A percentile compares a stretch with the other conserved stretches of the same genome.
These are phyloP conservation scores for Liriodendron chinense DNA, from an alignment of 164 flowering plant genomes.

Conservation along the genomic window DNA sequence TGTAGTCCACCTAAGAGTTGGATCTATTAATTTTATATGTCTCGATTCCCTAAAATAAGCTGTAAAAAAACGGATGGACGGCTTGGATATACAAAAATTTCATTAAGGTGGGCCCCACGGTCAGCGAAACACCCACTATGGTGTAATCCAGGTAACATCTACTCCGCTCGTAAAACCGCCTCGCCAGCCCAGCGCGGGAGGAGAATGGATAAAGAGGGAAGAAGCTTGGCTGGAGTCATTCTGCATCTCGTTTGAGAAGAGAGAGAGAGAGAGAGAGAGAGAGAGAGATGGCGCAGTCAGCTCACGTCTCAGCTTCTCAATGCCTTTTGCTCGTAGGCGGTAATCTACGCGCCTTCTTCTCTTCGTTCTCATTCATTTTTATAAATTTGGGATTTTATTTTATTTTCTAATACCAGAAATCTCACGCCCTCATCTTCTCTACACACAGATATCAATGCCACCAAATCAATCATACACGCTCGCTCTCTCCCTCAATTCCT, in stretches of 20 bases:
- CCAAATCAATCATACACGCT: conserved; percentile 11
- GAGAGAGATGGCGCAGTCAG: conserved; percentile 27
- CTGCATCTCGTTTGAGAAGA: not conserved
- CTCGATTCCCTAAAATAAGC: no score
- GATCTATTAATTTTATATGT: no score
- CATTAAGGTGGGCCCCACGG: not conserved
- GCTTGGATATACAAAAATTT: no score
- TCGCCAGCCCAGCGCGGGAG: no score
- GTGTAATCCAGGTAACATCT: not conserved
- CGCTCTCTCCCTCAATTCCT: conserved; percentile 25
- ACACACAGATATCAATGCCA: conserved; percentile 29
- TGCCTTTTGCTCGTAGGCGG: conserved; percentile 28
- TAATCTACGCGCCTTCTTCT: not conserved
- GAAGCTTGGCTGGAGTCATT: not conserved
- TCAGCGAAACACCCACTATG: not conserved
- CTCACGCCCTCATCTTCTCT: not conserved
- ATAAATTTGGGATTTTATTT: not conserved
- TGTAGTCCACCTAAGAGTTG: no score
- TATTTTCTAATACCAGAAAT: not conserved
- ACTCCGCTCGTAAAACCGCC: not conserved
- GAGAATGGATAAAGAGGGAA: no score
- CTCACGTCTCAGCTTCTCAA: conserved; percentile 38
- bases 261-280: not conserved
- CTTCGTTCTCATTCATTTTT: not conserved
- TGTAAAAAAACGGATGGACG: no score